Base-by-base conservation (phyloP, 208 protist genomes). In the Herpetomonas samuelpessoai region DNA sequence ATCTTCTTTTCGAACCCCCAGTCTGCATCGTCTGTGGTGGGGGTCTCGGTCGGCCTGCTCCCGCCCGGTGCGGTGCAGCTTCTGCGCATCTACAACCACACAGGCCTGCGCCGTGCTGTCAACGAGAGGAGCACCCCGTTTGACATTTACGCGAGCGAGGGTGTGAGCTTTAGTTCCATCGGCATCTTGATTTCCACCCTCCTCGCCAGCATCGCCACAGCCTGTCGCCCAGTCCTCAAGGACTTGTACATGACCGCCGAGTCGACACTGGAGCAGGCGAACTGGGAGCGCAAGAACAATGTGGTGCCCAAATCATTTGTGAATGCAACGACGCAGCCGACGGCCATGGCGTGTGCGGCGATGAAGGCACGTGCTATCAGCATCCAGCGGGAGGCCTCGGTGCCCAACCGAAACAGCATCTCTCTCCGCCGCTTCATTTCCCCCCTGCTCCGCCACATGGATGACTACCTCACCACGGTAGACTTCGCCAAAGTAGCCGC, bases 1-100 rank as follows among this genome's bases (percentile, higher is more conserved):
- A 18, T 88, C 2, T 87, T 66, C 63, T 27, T 86, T 21, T 41
- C 59, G 10, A 65, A 64, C 24, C 58, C 68, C 55, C 56, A 68
- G 35, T 29, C 38, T 19, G 52, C 63, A 30, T 50, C 61, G 12
- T 61, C 55, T 21, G 71, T 63, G 44, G 59, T 59, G 50, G 62
- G 75, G 28, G 75, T 74, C 41, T 47, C 56, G 56, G 51, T 74
- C 1, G 52, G 74, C 26, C 27, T 89, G 24, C 61, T 89, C 22
- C 81, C 86, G 1, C 79, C 86, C 0, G 56, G 75, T 0, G 82
- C 86, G 19, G 74, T 88, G 21, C 70, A 81, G 41, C 73, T 92
- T 44, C 65, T 66, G 68, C 81, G 86, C 1, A 38, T 86, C 31
- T 28, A 72, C 41, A 57, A 50, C 0, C 63, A 57, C 10, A 51